These are phyloP conservation scores for Sicyos baderoa DNA, from an alignment of 306 rosid genomes.

Conservation along the genomic window DNA sequence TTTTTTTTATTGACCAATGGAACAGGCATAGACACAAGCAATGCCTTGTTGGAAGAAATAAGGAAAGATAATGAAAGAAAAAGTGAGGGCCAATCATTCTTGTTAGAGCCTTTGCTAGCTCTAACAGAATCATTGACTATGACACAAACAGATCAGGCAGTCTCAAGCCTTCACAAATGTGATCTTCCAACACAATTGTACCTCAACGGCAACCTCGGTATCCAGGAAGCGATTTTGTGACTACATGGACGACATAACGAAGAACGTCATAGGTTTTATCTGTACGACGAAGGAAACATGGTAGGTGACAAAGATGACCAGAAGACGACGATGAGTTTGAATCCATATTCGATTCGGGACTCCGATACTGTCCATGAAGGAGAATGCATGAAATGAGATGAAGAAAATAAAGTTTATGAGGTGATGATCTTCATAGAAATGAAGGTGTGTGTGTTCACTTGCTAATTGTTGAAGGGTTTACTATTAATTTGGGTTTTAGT, in stretches of 20 bases:
- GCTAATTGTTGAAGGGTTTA: not conserved
- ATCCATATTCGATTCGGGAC: slow-evolving; percentile 15
- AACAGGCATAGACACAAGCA: slow-evolving; percentile 77
- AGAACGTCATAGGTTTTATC: slow-evolving; percentile 14
- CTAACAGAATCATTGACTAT: slow-evolving; percentile 53
- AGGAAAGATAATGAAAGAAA: slow-evolving; percentile 50
- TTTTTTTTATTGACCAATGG: slow-evolving; percentile 12
- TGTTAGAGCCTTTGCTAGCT: slow-evolving; percentile 68
- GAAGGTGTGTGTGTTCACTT: slow-evolving; percentile 15
- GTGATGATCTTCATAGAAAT: slow-evolving; percentile 4
- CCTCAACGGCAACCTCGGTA: slow-evolving; percentile 56
- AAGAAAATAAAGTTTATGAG: not conserved
- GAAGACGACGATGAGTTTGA: slow-evolving; percentile 4
- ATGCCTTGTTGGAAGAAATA: slow-evolving; percentile 60
- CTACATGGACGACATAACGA: slow-evolving; percentile 25
- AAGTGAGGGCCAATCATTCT: slow-evolving; percentile 41
- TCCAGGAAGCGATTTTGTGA: slow-evolving; percentile 55
- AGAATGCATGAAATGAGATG: not conserved
- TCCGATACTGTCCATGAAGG: not conserved
- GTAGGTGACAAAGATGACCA: not conserved
- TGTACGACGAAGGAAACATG: slow-evolving; percentile 17
- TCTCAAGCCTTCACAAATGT: slow-evolving; percentile 60
- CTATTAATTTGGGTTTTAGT: not conserved
- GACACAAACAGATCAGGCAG: slow-evolving; percentile 44
- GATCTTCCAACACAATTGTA: slow-evolving; percentile 69